Base-by-base conservation (phyloP, 352 stramenopile species). In the Elongisporangium anandrum region DNA sequence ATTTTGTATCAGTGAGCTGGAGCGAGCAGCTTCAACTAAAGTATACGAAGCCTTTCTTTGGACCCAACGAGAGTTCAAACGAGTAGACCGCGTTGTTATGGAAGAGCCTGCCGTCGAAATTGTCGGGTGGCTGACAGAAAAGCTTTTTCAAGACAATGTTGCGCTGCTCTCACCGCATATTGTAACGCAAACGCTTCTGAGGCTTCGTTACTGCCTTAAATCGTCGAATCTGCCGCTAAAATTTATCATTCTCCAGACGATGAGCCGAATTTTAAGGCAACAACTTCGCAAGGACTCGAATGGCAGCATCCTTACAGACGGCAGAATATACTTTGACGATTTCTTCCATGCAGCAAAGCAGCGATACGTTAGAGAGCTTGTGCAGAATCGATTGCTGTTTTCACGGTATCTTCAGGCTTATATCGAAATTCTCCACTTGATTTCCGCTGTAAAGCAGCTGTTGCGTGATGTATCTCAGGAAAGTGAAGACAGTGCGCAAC, bases 101-200 rank as follows among this genome's bases (percentile, higher is more conserved):
- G 47, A 68, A n/a, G 82, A 94, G 16, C 83, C 89, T 15, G 81
- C 72, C 16, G 69, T 97, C n/a, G 87, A 97, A 62, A 60, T 94
- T 8, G 75, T 77, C 19, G 54, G 74, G 5, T 96, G 82, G 82
- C 52, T 93, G 13, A 38, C 90, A 16, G 77, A 92, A 20, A 45
- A 61, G 17, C 60, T 94, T 4, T 51, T 86, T 24, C 54, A 29
- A 15, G n/a, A 39, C 20, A 56, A 52, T 2, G 49, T 47, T 26
- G 16, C 17, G 49, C 53, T 49, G 53, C 50, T 50, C 20, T 22
- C 56, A 57, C 12, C 45, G 38, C 39, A 29, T 7, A 51, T 52
- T 19, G 47, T 69, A 38, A n/a, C 61, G 39, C 13, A 45, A 19
- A 17, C 62, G 16, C 15, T 85, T 3, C 54, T 24, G 22, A 65